Evolutionary conservation across 441 rosid species (phyloP).

Genomic region (Breynia disticha): DNA sequence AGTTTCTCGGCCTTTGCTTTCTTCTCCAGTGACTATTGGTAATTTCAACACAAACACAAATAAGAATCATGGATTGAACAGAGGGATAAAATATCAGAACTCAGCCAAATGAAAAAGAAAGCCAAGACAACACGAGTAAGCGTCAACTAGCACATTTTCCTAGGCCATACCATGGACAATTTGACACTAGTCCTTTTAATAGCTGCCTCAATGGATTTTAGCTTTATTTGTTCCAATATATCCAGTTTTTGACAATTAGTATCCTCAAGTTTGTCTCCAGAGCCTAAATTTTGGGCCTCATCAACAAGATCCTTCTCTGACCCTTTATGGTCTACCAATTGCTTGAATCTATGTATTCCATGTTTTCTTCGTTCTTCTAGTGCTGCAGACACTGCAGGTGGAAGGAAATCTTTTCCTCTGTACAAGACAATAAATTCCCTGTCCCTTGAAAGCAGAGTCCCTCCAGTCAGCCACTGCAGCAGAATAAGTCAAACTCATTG

Average conservation of each 20-base stretch:
- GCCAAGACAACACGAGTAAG: conserved; percentile 1
- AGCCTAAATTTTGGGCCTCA: conserved; percentile 13
- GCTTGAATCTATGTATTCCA: conserved; percentile 26
- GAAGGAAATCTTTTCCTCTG: conserved; percentile 98
- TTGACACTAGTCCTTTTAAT: conserved; percentile 47
- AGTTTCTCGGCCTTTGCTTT: conserved; percentile 75
- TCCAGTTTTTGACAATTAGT: conserved; percentile 16
- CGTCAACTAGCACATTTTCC: conserved; percentile 14
- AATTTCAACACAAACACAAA: conserved; percentile 14
- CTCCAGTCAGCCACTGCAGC: conserved; percentile 89
- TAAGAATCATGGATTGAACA: neutral
- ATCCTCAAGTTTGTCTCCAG: conserved; percentile 20
- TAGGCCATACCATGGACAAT: conserved; percentile 61
- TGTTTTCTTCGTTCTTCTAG: conserved; percentile 67
- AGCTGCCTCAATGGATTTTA: conserved; percentile 40
- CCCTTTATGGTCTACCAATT: conserved; percentile 16
- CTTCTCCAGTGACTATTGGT: conserved; percentile 64
- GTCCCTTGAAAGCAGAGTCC: conserved; percentile 74
- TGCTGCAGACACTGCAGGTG: conserved; percentile 76
- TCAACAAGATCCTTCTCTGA: conserved; percentile 19
- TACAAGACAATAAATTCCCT: conserved; percentile 75
- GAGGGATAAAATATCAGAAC: neutral
- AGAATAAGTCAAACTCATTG: conserved; percentile 18
- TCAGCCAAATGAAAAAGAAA: neutral
- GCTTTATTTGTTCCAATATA: conserved; percentile 26